Conservation (phyloP, 2,329 filamentous ascomycete species). For the Dothistroma septosporum region DNA sequence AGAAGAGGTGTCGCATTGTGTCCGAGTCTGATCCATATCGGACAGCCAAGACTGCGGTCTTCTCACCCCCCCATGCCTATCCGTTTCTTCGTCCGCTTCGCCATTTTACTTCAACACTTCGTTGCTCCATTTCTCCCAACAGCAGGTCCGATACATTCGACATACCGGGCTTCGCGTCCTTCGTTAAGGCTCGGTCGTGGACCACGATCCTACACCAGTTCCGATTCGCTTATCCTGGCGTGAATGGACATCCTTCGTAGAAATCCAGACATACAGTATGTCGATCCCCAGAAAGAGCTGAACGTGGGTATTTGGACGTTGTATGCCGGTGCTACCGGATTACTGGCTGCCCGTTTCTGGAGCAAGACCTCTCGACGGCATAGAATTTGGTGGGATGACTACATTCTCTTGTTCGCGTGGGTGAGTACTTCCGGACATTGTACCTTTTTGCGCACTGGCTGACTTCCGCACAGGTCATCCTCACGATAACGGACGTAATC, state of each 20-base stretch:
- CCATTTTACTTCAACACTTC: neutral
- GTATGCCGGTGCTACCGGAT: slow-evolving; percentile 36
- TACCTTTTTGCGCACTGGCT: slow-evolving; percentile 1
- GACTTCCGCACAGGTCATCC: slow-evolving; percentile 35
- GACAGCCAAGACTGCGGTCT: neutral
- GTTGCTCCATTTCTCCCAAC: neutral
- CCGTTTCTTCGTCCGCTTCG: neutral
- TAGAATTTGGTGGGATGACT: slow-evolving; percentile 41
- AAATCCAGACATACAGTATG: slow-evolving; percentile 26
- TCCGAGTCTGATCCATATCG: slow-evolving; percentile 7
- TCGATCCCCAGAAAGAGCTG: slow-evolving; percentile 36
- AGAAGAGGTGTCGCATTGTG: slow-evolving; percentile 4
- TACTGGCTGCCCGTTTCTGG: slow-evolving; percentile 37
- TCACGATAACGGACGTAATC: slow-evolving; percentile 45
- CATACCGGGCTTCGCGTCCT: neutral
- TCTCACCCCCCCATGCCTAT: neutral
- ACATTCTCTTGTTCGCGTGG: slow-evolving; percentile 37
- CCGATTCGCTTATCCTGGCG: slow-evolving; percentile 6
- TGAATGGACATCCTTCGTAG: slow-evolving; percentile 17
- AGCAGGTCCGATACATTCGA: neutral
- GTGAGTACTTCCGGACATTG: too few species aligned
- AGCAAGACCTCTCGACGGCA: slow-evolving; percentile 38
- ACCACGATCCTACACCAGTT: neutral
- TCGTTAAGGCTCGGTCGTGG: neutral
- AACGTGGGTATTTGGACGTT: slow-evolving; percentile 40